phyloP scores from a whole-genome alignment of 2,329 filamentous ascomycete genomes.

The Alternaria sp. region DNA sequence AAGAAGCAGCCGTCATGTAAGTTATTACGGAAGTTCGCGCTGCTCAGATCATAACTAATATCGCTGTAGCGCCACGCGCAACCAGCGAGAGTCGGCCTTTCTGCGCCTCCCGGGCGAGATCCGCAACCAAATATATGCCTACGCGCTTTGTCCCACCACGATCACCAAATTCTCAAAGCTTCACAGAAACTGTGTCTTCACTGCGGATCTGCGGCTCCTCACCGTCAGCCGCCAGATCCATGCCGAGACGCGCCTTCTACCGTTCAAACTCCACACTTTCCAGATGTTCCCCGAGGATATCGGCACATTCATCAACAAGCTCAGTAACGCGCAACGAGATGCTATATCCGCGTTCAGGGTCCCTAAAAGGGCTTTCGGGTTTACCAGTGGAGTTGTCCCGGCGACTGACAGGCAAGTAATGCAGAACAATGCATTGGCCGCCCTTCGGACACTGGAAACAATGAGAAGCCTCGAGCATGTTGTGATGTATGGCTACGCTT shows the following conservation, averaged over 20 bases:
- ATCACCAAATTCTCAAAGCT: not conserved
- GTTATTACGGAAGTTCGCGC: not conserved
- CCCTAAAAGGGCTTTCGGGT: not conserved
- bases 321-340: not conserved
- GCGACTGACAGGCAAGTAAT: not conserved
- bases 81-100: not conserved
- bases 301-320: not conserved
- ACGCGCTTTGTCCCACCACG: not conserved
- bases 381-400: not conserved
- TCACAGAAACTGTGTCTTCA: too few relatives aligned
- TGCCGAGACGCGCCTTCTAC: not conserved
- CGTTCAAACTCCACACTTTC: not conserved
- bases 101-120: not conserved
- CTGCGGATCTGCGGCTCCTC: not conserved
- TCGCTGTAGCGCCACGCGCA: not conserved
- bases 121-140: not conserved
- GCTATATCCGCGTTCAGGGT: not conserved
- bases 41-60: not conserved
- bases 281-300: not conserved
- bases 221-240: not conserved
- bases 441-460: not conserved
- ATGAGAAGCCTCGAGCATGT: not conserved
- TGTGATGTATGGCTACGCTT: not conserved
- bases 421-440: not conserved
- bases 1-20: not conserved